A percentile compares a stretch with the other conserved stretches of the same genome.
These are phyloP conservation scores for Glomus cerebriforme DNA, from an alignment of 192 early-diverging fungal species.

Conservation along the genomic window DNA sequence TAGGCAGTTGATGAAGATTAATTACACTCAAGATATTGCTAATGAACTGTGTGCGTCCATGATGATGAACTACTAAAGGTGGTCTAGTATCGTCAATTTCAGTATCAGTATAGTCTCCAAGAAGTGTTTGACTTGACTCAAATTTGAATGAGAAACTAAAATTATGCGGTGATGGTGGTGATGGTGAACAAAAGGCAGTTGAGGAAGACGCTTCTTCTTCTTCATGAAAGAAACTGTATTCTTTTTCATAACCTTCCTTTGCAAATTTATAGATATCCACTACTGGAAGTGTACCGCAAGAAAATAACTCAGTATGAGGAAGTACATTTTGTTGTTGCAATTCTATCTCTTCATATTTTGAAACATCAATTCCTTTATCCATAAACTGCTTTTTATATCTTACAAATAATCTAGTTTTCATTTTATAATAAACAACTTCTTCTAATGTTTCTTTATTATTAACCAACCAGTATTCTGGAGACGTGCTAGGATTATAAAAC, in stretches of 20 bases:
- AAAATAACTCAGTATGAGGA: neutral
- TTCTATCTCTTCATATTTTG: neutral
- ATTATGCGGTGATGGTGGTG: neutral
- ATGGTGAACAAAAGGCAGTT: neutral
- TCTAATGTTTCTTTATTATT: slow-evolving; percentile 5
- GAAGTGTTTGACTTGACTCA: neutral
- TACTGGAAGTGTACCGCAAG: neutral
- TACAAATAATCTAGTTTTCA: slow-evolving; percentile 1
- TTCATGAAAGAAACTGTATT: neutral
- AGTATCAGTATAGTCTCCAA: neutral
- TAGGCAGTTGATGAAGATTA: neutral
- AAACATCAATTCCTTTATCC: neutral
- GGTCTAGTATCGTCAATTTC: neutral
- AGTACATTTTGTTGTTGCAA: neutral
- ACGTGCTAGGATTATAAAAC: neutral
- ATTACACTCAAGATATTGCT: neutral
- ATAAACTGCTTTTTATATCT: slow-evolving; percentile 11
- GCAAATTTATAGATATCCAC: neutral
- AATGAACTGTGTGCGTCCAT: neutral
- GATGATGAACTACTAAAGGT: neutral
- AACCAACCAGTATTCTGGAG: slow-evolving; percentile 19
- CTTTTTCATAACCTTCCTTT: neutral
- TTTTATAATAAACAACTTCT: slow-evolving; percentile 24
- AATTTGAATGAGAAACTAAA: neutral
- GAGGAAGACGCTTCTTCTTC: neutral